Base-by-base conservation (phyloP, 169 alveolate genomes). In the Plasmodium ovale region DNA sequence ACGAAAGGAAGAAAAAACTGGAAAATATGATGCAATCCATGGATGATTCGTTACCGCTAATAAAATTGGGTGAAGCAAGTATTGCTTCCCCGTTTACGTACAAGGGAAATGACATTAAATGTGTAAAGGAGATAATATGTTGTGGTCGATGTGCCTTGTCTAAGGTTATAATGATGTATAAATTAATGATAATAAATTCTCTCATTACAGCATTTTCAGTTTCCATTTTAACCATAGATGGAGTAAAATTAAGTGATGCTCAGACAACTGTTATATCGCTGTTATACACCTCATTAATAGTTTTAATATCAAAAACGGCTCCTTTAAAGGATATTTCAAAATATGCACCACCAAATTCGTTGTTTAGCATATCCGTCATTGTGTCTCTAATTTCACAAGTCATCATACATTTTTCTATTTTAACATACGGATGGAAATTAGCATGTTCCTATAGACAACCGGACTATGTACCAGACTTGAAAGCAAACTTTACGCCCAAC, bases 81-180 rank as follows among this genome's bases (percentile, higher is more conserved):
- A 97, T 98, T 31, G 99, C 99, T 35, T 98, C 99, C 0, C 99
- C 99, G 23, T 99, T 99, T 94, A 98, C 99, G 9, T 97, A 97
- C 69, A 97, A 97, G 64, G 96, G 96, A 14, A 92, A 92, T 44
- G 96, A 98, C 60, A 97, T 98, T 23, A 93, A 92, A 65, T 97
- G 99, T 60, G 98, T 97, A 5, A 96, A 96, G 64, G 96, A 96
- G 65, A 88, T 98, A 31, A 94, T 97, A 44, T 92, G 96, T 10
- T 95, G 97, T 91, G 99, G 99, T 44, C 89, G 99, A 39, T 97
- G 99, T 72, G 96, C 99, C 23, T 94, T 98, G 27, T 96, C 98
- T 9, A 95, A 97, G n/a, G 98, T 98, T 53, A 93, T 97, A 69
- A 94, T 97, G 96, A 97, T 98, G 97, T 98, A 99, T 94, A 98